Conservation (phyloP, 768 basidiomycete species). For the Rhizopogon salebrosus region DNA sequence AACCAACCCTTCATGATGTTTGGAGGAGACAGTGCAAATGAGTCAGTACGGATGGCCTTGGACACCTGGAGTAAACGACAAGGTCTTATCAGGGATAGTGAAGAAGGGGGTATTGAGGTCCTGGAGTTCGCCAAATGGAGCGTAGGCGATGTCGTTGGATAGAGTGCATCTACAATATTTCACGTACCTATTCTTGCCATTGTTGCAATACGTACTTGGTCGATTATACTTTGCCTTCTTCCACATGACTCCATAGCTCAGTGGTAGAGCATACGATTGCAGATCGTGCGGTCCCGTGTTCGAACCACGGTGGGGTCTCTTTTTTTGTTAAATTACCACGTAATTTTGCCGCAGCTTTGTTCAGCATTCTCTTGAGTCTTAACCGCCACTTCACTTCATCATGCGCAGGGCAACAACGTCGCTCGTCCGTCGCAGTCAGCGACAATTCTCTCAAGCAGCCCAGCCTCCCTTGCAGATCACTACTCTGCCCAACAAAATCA, state of each 20-base stretch:
- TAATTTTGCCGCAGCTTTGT: background rate
- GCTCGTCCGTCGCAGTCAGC: constrained; percentile 33
- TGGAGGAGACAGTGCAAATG: constrained; percentile 43
- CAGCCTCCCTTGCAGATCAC: constrained; percentile 56
- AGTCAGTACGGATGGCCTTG: constrained; percentile 31
- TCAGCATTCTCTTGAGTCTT: constrained; percentile 1
- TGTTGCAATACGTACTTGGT: background rate
- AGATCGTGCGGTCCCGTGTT: constrained; percentile 56
- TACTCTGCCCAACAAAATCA: constrained; percentile 84
- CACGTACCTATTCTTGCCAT: background rate
- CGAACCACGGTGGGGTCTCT: constrained; percentile 48
- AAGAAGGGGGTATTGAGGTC: constrained; percentile 30
- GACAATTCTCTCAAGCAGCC: constrained; percentile 21
- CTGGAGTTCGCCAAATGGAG: constrained; percentile 61
- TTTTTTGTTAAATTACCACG: constrained; percentile 9
- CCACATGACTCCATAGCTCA: constrained; percentile 29
- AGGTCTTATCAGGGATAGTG: constrained; percentile 33
- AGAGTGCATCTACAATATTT: background rate
- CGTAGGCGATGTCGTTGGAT: constrained; percentile 41
- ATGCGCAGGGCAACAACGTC: constrained; percentile 38
- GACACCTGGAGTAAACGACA: constrained; percentile 49
- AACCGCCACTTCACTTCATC: constrained; percentile 1
- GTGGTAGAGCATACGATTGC: constrained; percentile 59
- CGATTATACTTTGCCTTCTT: no score
- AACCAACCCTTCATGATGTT: constrained; percentile 73